Evolutionary conservation across 108 stramenopile genomes (phyloP), one percentile per base, ranked within the genome.

Genomic region (Skeletonema tropicum): DNA sequence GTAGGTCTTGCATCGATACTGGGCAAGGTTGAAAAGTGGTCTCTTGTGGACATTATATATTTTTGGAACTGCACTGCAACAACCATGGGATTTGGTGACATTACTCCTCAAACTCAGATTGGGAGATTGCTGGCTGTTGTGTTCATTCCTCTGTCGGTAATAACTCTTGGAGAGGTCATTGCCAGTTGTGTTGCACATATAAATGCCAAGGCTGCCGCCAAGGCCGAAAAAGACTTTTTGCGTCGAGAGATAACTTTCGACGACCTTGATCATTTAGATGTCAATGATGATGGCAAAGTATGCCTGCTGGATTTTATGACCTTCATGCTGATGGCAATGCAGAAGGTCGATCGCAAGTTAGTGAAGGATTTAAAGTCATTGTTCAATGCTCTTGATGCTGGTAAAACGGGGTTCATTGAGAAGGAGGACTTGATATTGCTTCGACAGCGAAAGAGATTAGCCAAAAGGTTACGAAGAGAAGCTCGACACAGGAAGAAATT

Each of bases 261-360:
- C 17, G 92, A 92, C 26, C 46, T 85, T 35, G 80, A 85, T n/a
- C 60, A 66, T n/a, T 42, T 82, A 1, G 84, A 85, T 38, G 66
- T 67, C 33, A 71, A 82, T 69, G 41, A 77, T 59, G 80, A 85
- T 70, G 84, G 84, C 0, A 86, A 82, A 71, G 92, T 92, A 38
- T 73, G 76, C 38, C 65, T 84, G 68, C 68, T 83, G 48, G 92
- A 93, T 49, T 93, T 87, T 69, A 68, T 93, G 6, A 86, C 84
- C 59, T 90, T 90, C 80, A 90, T 90, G 92, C 80, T 93, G 17
- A 12, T 84, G 58, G 87, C 87, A 33, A 87, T 90, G 89, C 76
- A 86, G 46, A 74, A 87, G 64, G 88, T 92, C 5, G 80, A 76
- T 15, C 62, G 65, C 31, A 62, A 79, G 33, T 74, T 76, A 23